Evolutionary conservation across 2,329 filamentous ascomycete species (phyloP), one percentile per base, ranked within the genome.

Genomic region (Stenocarpella maydis): DNA sequence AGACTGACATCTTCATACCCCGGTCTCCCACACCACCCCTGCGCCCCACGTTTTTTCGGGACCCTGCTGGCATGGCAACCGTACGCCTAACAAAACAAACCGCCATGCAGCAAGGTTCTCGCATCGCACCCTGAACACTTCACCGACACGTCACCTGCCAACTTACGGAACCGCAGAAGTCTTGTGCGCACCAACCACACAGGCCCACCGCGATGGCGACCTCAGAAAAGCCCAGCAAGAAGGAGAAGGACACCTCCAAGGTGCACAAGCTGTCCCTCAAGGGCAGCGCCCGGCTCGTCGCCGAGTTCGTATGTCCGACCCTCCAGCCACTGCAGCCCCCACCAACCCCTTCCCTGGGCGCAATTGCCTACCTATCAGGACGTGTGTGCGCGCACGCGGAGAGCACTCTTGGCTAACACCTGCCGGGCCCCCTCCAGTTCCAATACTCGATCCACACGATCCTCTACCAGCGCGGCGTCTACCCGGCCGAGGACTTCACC

Each of bases 381-480:
- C 31, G 4, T 31, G 31, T 50, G 21, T 10, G 8, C 24, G 12
- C 8, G 47, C n/a, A 34, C 31, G 9, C 31, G 31, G 9, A 9
- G 31, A 39, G 53, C 60, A 67, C 67, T n/a, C 75, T 76, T 72
- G 76, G 64, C n/a, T 43, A n/a, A 37, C 41, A 34, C 2, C 12
- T 19, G 54, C 43, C 1, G 64, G 9, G n/a, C n/a, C 34, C 9
- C 34, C 34, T 12, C 34, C 76, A 92, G 89, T 99, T 99, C 78
- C 94, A 99, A 85, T 99, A 97, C 81, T 98, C 94, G 1, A 98
- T 98, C 78, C 96, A 99, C 78, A 97, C 95, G 0, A 98, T 99
- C 70, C 86, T 99, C 90, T 96, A 86, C 76, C 95, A 98, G 81
- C 88, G 90, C 77, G 90, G 90, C 70, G 90, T 92, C 73, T 92